phyloP scores from a whole-genome alignment of 1,139 yeast genomes.

The Debaryomyces udenii region DNA sequence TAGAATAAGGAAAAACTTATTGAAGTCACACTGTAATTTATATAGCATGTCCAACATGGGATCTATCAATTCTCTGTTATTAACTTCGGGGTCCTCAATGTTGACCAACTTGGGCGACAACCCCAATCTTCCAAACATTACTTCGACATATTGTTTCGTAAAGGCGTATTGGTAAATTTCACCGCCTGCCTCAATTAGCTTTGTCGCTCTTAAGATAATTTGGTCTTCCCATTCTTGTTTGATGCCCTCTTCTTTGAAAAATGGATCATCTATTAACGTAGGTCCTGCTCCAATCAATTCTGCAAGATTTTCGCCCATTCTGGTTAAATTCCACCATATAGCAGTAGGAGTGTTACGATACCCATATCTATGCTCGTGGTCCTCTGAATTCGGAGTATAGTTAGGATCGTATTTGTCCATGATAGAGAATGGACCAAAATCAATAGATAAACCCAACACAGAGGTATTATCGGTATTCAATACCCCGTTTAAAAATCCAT shows the following conservation, averaged over 20 bases:
- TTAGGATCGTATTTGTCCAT: constrained; percentile 81
- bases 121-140: constrained; percentile 74
- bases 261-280: constrained; percentile 45
- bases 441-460: constrained; percentile 81
- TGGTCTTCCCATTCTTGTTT: constrained; percentile 53
- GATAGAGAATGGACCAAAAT: constrained; percentile 93
- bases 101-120: constrained; percentile 43
- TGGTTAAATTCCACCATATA: constrained; percentile 91
- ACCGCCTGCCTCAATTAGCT: constrained; percentile 64
- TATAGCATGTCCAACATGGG: constrained; percentile 68
- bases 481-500: constrained; percentile 93
- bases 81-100: constrained; percentile 35
- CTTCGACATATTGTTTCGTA: constrained; percentile 57
- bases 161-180: constrained; percentile 67
- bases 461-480: constrained; percentile 94
- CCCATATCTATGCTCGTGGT: constrained; percentile 68
- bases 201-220: constrained; percentile 64
- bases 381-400: constrained; percentile 91
- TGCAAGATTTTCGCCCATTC: constrained; percentile 83
- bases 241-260: constrained; percentile 35
- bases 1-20: constrained; percentile 69
- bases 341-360: constrained; percentile 82
- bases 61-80: constrained; percentile 52
- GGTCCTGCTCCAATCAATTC: constrained; percentile 77
- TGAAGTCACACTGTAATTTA: constrained; percentile 72